Percentiles rank a stretch among this genome's conserved stretches.
Evolutionary conservation across 2,329 filamentous ascomycete species (phyloP).

Genomic region (Penicillium sp.): DNA sequence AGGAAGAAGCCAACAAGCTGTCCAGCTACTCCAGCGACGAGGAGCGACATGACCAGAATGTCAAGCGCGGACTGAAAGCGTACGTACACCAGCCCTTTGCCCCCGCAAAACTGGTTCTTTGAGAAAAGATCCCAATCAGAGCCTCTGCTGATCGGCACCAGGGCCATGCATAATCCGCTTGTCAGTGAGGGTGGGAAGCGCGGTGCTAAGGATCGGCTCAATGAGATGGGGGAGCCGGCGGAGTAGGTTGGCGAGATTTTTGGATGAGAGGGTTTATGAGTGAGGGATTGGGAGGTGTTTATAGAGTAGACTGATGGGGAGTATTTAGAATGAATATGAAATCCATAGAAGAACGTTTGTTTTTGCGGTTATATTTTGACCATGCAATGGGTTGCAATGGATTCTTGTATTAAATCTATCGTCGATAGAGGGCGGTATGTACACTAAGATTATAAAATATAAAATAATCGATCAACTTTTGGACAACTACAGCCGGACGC

Average conservation of each 20-base stretch:
- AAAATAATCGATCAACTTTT: no score
- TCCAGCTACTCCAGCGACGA: constrained; percentile 12
- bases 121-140: neutral
- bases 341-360: no score
- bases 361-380: no score
- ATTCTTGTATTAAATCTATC: no score
- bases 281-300: neutral
- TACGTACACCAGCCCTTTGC: constrained; percentile 12
- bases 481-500: no score
- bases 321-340: no score
- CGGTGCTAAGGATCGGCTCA: constrained; percentile 11
- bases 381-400: no score
- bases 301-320: neutral
- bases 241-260: neutral
- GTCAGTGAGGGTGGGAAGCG: constrained; percentile 11
- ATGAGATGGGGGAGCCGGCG: constrained; percentile 16
- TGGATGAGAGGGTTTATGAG: no score
- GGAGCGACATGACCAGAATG: constrained; percentile 18
- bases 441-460: no score
- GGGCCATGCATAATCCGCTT: constrained; percentile 25
- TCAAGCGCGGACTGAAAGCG: constrained; percentile 27
- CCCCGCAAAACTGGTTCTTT: neutral
- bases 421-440: no score
- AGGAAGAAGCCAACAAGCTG: constrained; percentile 18
- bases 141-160: constrained; percentile 6